Evolutionary conservation across 2,329 filamentous ascomycete genomes (phyloP).

Genomic region (Penicillium sp.): DNA sequence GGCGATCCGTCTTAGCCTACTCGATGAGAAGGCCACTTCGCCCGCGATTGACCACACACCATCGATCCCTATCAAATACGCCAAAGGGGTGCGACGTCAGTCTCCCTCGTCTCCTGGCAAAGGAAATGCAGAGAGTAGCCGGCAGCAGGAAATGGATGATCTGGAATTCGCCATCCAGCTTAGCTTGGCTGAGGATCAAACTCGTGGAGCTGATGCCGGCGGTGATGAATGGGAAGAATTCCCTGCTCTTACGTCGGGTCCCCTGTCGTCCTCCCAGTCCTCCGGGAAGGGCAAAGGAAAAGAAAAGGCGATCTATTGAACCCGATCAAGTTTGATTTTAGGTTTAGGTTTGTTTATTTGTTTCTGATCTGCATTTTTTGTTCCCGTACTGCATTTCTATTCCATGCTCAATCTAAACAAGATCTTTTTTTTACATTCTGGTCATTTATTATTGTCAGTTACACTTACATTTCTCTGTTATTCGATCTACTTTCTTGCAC

Average conservation of each 20-base stretch:
- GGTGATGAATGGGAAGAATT: slow-evolving; percentile 32
- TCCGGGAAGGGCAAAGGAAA: slow-evolving; percentile 37
- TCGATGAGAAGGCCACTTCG: slow-evolving; percentile 32
- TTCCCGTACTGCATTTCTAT: too few relatives aligned
- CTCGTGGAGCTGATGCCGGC: slow-evolving; percentile 35
- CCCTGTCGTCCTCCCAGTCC: slow-evolving; percentile 20
- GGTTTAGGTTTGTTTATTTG: slow-evolving; percentile 1
- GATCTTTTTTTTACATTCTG: too few relatives aligned
- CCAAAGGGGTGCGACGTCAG: slow-evolving; percentile 24
- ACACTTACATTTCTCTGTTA: too few relatives aligned
- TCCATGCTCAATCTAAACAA: too few relatives aligned
- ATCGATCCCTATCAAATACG: slow-evolving; percentile 38
- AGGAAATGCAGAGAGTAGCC: slow-evolving; percentile 34
- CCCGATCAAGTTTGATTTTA: slow-evolving; percentile 1
- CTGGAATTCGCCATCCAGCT: slow-evolving; percentile 61
- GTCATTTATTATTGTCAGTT: too few relatives aligned
- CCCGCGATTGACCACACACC: slow-evolving; percentile 17
- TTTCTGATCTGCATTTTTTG: neutral
- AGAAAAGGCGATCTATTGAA: slow-evolving; percentile 28
- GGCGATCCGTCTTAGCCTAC: slow-evolving; percentile 56
- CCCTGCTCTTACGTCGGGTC: slow-evolving; percentile 23
- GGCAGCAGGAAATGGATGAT: slow-evolving; percentile 53
- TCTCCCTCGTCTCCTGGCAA: slow-evolving; percentile 19
- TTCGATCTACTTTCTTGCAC: too few relatives aligned
- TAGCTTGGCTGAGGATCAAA: slow-evolving; percentile 60